Conservation (phyloP, 139 green algal genomes). For the Ostreobium quekettii region DNA sequence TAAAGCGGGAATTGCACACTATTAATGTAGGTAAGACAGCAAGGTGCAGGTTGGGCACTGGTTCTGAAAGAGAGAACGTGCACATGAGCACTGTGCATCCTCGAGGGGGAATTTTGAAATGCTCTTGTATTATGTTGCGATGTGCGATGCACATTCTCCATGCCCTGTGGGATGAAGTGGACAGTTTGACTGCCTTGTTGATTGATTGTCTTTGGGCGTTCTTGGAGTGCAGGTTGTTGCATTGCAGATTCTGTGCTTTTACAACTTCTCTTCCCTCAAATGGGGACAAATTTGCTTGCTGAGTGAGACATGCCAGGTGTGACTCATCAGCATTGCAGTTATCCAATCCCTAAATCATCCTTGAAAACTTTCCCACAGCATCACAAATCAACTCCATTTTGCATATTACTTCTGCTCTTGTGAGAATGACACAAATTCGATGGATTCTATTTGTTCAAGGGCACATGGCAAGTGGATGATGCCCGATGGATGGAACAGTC, state of each 20-base stretch:
- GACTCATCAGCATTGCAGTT: neutral
- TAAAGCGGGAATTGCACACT: constrained; percentile 36
- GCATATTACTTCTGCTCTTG: no score
- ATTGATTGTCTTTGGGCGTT: neutral
- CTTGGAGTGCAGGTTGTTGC: neutral
- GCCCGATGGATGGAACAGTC: neutral
- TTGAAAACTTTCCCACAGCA: neutral
- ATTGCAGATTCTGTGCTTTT: no score
- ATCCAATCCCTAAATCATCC: neutral
- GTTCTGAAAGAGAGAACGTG: neutral
- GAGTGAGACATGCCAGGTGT: constrained; percentile 4
- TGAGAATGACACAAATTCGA: neutral
- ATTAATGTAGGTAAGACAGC: constrained; percentile 33
- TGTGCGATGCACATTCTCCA: no score
- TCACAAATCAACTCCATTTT: neutral
- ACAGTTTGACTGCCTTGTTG: neutral
- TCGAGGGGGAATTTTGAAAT: no score
- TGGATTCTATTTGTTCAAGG: neutral
- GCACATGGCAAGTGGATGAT: neutral
- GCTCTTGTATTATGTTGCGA: no score
- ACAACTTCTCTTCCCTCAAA: neutral
- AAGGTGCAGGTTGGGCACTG: neutral
- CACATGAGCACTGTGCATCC: neutral
- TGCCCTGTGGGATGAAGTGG: no score
- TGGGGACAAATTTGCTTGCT: neutral